Conservation (phyloP, 1,139 yeast species). For the Hyphopichia buzzinii region DNA sequence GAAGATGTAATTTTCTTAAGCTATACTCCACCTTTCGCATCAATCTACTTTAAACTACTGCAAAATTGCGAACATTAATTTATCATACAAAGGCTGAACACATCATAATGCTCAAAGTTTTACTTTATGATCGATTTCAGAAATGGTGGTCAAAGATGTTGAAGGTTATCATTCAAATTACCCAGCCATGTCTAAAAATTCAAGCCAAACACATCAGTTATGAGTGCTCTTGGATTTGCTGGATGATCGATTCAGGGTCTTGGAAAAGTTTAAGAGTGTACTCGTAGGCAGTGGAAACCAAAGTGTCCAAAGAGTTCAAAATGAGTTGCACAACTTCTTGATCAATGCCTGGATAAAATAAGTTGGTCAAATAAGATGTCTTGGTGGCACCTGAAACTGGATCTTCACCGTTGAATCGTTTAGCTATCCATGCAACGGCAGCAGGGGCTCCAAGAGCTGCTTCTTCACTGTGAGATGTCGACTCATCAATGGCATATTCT, state of each 20-base stretch:
- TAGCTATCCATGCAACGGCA: constrained; percentile 11
- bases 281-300: background rate
- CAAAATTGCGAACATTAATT: no score
- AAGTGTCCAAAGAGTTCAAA: background rate
- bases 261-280: background rate
- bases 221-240: background rate
- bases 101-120: no score
- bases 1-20: no score
- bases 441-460: constrained; percentile 11
- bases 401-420: constrained; percentile 6
- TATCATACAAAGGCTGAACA: no score
- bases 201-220: no score
- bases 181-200: no score
- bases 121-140: no score
- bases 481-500: constrained; percentile 6
- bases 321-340: background rate
- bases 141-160: no score
- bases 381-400: constrained; percentile 1
- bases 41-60: no score
- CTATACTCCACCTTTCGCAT: no score
- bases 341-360: constrained; percentile 20
- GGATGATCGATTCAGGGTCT: background rate
- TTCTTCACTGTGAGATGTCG: constrained; percentile 8
- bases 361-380: constrained; percentile 20
- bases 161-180: no score